A percentile compares a stretch with the other conserved stretches of the same genome.
Evolutionary conservation across 2,329 filamentous ascomycete genomes (phyloP).

Genomic region (Clarireedia hainanense): DNA sequence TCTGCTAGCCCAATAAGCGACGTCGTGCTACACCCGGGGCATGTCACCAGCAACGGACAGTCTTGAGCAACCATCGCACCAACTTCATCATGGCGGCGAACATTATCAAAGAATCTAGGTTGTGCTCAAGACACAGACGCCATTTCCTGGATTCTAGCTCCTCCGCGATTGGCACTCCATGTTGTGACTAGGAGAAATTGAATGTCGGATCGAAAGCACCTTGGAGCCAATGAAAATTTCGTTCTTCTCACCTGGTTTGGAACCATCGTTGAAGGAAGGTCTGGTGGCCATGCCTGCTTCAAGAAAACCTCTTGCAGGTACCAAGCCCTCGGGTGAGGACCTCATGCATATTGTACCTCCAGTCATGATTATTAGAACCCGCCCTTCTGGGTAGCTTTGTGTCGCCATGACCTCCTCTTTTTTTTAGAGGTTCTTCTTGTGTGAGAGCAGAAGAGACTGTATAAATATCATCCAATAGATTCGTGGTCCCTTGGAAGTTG

Average conservation of each 20-base stretch:
- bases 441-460: neutral
- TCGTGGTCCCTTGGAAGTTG: neutral
- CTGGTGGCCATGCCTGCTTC: conserved; percentile 56
- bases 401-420: conserved; percentile 1
- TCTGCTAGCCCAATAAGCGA: neutral
- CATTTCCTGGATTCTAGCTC: conserved; percentile 1
- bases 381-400: conserved; percentile 41
- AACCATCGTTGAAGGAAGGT: conserved; percentile 62
- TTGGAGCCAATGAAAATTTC: neutral
- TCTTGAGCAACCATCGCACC: neutral
- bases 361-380: conserved; percentile 61
- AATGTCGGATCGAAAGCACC: neutral
- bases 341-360: conserved; percentile 64
- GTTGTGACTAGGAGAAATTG: neutral
- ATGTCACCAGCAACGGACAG: conserved; percentile 1
- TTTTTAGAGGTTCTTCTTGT: neutral
- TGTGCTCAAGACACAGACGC: conserved; percentile 3
- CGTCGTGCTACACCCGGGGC: neutral
- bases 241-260: conserved; percentile 35
- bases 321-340: conserved; percentile 54
- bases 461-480: neutral
- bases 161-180: too few relatives aligned
- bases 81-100: neutral
- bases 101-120: neutral
- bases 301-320: conserved; percentile 54